A percentile compares a stretch with the other conserved stretches of the same genome.
These are phyloP conservation scores for Cytospora piceae DNA, from an alignment of 2,329 filamentous ascomycete species.

Conservation along the genomic window DNA sequence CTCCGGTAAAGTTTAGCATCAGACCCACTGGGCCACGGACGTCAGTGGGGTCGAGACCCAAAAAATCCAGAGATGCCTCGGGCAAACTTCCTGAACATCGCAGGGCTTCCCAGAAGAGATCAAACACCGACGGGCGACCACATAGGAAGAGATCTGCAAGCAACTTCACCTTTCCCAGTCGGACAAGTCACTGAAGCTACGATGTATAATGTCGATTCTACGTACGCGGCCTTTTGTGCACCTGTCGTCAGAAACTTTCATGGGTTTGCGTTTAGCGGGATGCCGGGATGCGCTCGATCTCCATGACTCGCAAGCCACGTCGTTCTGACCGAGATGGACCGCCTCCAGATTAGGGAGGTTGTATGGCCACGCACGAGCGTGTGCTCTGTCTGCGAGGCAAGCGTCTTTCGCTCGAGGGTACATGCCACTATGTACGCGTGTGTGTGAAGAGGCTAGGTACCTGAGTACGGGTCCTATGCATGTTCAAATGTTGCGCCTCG, in stretches of 20 bases:
- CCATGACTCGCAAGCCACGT: constrained; percentile 22
- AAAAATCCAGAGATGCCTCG: constrained; percentile 19
- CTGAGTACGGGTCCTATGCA: constrained; percentile 5
- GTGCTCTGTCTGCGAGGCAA: neutral
- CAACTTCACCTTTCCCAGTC: constrained; percentile 7
- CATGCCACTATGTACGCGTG: constrained; percentile 3
- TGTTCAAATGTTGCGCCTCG: constrained; percentile 20
- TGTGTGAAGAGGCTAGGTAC: constrained; percentile 4
- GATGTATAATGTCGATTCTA: constrained; percentile 2
- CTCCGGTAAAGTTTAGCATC: constrained; percentile 9
- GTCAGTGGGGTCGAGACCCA: constrained; percentile 14
- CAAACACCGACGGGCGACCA: constrained; percentile 14
- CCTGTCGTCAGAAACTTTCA: constrained; percentile 8
- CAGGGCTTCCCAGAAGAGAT: constrained; percentile 13
- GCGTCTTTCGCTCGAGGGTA: constrained; percentile 10
- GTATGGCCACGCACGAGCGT: constrained; percentile 4
- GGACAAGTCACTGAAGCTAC: constrained; percentile 10
- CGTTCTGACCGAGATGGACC: constrained; percentile 20
- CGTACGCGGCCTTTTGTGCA: neutral
- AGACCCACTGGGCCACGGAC: constrained; percentile 21
- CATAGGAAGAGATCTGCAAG: constrained; percentile 24
- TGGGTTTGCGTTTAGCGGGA: constrained; percentile 10
- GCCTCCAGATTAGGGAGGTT: neutral
- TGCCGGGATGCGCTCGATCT: constrained; percentile 12
- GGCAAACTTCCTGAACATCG: neutral